phyloP scores from a whole-genome alignment of 2,329 filamentous ascomycete genomes.

The Aspergillus novoparasiticus region DNA sequence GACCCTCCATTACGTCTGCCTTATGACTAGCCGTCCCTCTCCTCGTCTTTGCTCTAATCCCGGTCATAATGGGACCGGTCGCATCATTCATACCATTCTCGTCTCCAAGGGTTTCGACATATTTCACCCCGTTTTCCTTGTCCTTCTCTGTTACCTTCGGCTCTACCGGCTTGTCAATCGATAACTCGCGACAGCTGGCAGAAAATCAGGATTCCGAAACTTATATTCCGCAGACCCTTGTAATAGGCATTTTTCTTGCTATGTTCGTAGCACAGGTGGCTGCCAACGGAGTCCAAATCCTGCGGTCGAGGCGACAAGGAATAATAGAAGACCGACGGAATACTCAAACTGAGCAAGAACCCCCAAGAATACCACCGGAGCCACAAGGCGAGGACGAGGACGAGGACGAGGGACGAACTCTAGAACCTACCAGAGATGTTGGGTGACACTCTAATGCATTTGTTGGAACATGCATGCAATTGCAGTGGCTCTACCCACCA shows the following conservation, averaged over 20 bases:
- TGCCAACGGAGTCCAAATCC: conserved; percentile 30
- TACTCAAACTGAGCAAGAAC: conserved; percentile 4
- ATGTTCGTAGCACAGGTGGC: conserved; percentile 35
- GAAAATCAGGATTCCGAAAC: conserved; percentile 18
- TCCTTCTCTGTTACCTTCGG: conserved; percentile 40
- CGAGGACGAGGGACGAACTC: conserved; percentile 17
- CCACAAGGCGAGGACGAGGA: conserved; percentile 17
- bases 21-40: conserved; percentile 49
- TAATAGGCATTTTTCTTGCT: conserved; percentile 34
- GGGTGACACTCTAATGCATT: conserved; percentile 1
- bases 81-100: conserved; percentile 24
- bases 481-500: neutral
- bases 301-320: conserved; percentile 26
- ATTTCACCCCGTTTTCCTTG: conserved; percentile 39
- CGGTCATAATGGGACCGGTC: conserved; percentile 29
- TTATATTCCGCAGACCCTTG: conserved; percentile 35
- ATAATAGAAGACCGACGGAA: conserved; percentile 6
- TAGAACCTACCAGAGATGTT: conserved; percentile 1
- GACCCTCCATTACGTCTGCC: conserved; percentile 39
- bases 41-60: conserved; percentile 35
- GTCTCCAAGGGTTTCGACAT: conserved; percentile 32
- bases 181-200: conserved; percentile 6
- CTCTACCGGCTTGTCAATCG: conserved; percentile 14
- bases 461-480: neutral
- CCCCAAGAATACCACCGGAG: conserved; percentile 5